phyloP scores from a whole-genome alignment of 1,139 yeast species.

The Geotrichum phurueaensis region DNA sequence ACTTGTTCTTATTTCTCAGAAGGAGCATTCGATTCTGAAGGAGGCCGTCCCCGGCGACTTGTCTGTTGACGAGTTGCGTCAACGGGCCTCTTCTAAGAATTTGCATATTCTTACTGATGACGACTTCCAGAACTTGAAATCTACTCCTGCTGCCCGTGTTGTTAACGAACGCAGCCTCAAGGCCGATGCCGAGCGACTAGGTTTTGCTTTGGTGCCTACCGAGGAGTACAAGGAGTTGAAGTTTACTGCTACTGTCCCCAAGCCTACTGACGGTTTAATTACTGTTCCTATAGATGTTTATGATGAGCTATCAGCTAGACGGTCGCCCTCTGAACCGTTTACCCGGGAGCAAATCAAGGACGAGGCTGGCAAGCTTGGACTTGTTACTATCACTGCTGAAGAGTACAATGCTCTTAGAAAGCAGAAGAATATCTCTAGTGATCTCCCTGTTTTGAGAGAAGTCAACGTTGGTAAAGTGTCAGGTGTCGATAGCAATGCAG shows the following conservation, averaged over 20 bases:
- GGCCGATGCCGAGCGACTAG: constrained; percentile 18
- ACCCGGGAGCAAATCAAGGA: constrained; percentile 20
- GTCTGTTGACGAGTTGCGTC: constrained; percentile 26
- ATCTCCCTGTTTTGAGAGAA: constrained; percentile 13
- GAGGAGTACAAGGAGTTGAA: constrained; percentile 16
- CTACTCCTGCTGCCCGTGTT: constrained; percentile 1
- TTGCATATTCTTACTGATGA: constrained; percentile 16
- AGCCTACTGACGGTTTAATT: constrained; percentile 22
- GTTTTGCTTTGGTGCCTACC: constrained; percentile 29
- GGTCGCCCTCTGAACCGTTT: constrained; percentile 19
- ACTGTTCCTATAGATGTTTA: constrained; percentile 24
- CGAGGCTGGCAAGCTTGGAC: constrained; percentile 34
- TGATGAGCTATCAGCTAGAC: constrained; percentile 21
- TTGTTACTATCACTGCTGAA: constrained; percentile 35
- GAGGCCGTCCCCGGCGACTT: constrained; percentile 16
- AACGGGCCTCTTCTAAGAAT: constrained; percentile 21
- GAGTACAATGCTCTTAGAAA: constrained; percentile 29
- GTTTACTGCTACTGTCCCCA: neutral
- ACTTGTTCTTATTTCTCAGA: constrained; percentile 17
- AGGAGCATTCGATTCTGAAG: constrained; percentile 14
- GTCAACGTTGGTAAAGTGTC: constrained; percentile 21
- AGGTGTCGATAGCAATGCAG: neutral
- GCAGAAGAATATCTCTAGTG: constrained; percentile 14
- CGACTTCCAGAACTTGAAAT: constrained; percentile 20
- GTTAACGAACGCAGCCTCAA: constrained; percentile 9